Percentiles rank a stretch among this genome's conserved stretches.
Conservation (phyloP, 208 protist species). For the Novymonas esmeraldas region DNA sequence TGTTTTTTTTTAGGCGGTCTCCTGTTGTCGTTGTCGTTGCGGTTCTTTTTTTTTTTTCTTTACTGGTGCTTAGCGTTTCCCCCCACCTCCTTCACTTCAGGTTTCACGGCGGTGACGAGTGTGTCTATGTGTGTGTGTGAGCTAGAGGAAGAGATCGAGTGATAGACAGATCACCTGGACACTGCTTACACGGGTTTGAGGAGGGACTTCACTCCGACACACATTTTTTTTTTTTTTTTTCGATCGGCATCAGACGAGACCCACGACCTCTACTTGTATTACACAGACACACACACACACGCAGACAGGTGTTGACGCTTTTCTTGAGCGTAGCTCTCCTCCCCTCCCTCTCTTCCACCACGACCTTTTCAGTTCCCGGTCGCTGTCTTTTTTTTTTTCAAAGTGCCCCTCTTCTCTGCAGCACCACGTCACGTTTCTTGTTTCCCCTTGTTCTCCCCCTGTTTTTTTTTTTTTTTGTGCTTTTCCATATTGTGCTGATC, state of each 20-base stretch:
- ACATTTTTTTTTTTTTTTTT: neutral
- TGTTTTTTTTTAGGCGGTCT: too few relatives aligned
- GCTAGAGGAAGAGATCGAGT: neutral
- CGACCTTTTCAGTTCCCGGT: neutral
- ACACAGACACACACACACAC: neutral
- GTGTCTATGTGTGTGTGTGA: neutral
- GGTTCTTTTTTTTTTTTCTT: neutral
- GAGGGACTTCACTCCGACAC: neutral
- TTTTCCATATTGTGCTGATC: neutral
- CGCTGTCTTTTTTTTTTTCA: neutral
- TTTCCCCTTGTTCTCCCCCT: neutral
- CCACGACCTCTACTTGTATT: too few relatives aligned
- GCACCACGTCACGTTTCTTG: neutral
- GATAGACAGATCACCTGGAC: too few relatives aligned
- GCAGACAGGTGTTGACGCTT: too few relatives aligned
- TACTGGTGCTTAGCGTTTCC: neutral
- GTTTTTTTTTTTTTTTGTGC: conserved; percentile 1
- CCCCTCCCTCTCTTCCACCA: neutral
- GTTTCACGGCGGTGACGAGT: neutral
- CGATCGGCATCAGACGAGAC: neutral
- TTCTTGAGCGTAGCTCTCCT: neutral
- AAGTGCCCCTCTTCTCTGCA: neutral
- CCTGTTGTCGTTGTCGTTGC: neutral
- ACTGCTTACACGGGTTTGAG: too few relatives aligned
- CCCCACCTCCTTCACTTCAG: neutral